Evolutionary conservation across 306 rosid genomes (phyloP).

Genomic region (Mucuna pruriens): DNA sequence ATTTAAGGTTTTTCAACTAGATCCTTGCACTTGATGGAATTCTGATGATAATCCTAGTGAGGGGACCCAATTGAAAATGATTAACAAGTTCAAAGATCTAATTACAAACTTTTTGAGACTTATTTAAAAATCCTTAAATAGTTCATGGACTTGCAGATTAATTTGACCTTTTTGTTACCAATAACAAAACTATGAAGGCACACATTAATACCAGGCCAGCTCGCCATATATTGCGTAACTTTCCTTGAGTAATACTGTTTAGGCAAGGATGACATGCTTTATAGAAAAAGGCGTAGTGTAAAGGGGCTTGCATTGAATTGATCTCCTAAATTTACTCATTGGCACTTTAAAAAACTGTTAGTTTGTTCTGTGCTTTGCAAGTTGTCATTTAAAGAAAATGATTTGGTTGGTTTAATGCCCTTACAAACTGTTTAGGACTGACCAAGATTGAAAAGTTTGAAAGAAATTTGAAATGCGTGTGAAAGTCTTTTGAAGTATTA

Average conservation of each 20-base stretch:
- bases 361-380: neutral
- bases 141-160: neutral
- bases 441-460: slow-evolving; percentile 16
- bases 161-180: neutral
- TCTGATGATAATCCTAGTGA: no score
- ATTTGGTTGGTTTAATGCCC: slow-evolving; percentile 25
- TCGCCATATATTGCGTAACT: neutral
- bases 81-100: neutral
- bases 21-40: neutral
- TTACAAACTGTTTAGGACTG: slow-evolving; percentile 9
- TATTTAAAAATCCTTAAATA: neutral
- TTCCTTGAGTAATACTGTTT: neutral
- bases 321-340: slow-evolving; percentile 8
- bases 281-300: neutral
- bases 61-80: neutral
- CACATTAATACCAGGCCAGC: neutral
- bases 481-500: slow-evolving; percentile 11
- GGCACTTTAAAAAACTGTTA: neutral
- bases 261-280: neutral
- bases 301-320: neutral
- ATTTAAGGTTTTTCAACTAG: neutral
- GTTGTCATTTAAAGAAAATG: neutral
- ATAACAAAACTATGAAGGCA: slow-evolving; percentile 4
- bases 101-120: neutral
- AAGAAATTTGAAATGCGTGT: slow-evolving; percentile 2